Evolutionary conservation across 768 basidiomycete genomes (phyloP), one percentile per base, ranked within the genome.

Genomic region (Kwoniella sp.): DNA sequence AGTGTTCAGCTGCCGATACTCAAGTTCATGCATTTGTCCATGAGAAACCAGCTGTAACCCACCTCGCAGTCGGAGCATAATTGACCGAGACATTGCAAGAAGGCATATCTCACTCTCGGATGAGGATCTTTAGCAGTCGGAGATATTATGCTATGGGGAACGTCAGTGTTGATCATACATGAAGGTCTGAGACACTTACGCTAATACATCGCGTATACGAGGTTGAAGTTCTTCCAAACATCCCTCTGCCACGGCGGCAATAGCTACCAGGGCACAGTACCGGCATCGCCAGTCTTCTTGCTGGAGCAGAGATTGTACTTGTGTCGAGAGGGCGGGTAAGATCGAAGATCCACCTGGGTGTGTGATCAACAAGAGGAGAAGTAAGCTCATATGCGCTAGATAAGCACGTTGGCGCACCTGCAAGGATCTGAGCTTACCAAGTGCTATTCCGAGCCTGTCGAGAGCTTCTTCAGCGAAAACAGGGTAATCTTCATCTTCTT

Each of bases 1-100:
- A 12, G 1, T 19, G 30, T n/a, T 19, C 37, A 60, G 44, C 33
- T 12, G n/a, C n/a, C n/a, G n/a, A n/a, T n/a, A n/a, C n/a, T n/a
- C n/a, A n/a, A n/a, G n/a, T n/a, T n/a, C n/a, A n/a, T n/a, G n/a
- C n/a, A n/a, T n/a, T n/a, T n/a, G n/a, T n/a, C n/a, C n/a, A n/a
- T n/a, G n/a, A n/a, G n/a, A n/a, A n/a, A n/a, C n/a, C n/a, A n/a
- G n/a, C 30, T 25, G 26, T 4, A 27, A 69, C 82, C 53, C 76
- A 90, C 90, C 82, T 91, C 90, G 48, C 92, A 83, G 80, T 94
- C 92, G 3, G 90, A 91, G 75, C 92, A 92, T 3, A 95, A 82
- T 75, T 93, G 92, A 0, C 92, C 92, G 51, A 91, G 90, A 68
- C 29, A 65, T 36, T 93, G 91, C 80, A 90, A 90, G 48, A 91